These are phyloP conservation scores for Dictyophora rubrovolvata DNA, from an alignment of 768 basidiomycete genomes.

Conservation along the genomic window DNA sequence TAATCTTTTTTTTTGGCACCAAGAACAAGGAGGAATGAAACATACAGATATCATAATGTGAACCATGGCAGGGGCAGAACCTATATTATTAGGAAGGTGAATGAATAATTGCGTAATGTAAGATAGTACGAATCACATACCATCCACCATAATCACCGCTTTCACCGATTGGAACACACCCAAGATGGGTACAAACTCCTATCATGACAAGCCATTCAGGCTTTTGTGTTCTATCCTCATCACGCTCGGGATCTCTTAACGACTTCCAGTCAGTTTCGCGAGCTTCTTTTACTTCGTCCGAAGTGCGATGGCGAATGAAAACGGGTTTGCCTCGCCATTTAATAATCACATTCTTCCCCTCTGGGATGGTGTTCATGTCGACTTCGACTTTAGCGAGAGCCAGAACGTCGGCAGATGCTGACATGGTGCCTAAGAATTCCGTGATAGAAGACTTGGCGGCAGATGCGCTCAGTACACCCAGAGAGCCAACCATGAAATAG, in stretches of 20 bases:
- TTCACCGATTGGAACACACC: slow-evolving; percentile 97
- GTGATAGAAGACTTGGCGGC: slow-evolving; percentile 89
- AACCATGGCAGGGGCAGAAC: slow-evolving; percentile 99
- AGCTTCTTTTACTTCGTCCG: slow-evolving; percentile 88
- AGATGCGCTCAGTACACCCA: slow-evolving; percentile 90
- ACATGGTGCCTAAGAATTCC: slow-evolving; percentile 93
- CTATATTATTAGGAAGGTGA: slow-evolving; percentile 21
- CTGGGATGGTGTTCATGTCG: slow-evolving; percentile 79
- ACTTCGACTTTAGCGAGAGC: slow-evolving; percentile 98
- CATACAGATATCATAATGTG: slow-evolving; percentile 94
- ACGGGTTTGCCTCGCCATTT: slow-evolving; percentile 99
- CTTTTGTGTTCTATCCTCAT: slow-evolving; percentile 81
- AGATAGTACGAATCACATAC: slow-evolving; percentile 36
- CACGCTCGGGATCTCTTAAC: slow-evolving; percentile 86
- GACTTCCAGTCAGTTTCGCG: slow-evolving; percentile 73
- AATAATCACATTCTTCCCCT: slow-evolving; percentile 95
- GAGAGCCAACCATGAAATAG: slow-evolving; percentile 84
- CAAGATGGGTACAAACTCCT: slow-evolving; percentile 93
- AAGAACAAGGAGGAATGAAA: slow-evolving; percentile 11
- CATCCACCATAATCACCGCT: slow-evolving; percentile 97
- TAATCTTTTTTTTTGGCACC: neutral
- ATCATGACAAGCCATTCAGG: slow-evolving; percentile 95
- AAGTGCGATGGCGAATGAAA: slow-evolving; percentile 94
- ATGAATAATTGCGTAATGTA: neutral
- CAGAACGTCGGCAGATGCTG: slow-evolving; percentile 94